Percentiles rank a stretch among this genome's conserved stretches.
phyloP scores from a whole-genome alignment of 179 eudicot genomes.

The Heliamphora pulchella region DNA sequence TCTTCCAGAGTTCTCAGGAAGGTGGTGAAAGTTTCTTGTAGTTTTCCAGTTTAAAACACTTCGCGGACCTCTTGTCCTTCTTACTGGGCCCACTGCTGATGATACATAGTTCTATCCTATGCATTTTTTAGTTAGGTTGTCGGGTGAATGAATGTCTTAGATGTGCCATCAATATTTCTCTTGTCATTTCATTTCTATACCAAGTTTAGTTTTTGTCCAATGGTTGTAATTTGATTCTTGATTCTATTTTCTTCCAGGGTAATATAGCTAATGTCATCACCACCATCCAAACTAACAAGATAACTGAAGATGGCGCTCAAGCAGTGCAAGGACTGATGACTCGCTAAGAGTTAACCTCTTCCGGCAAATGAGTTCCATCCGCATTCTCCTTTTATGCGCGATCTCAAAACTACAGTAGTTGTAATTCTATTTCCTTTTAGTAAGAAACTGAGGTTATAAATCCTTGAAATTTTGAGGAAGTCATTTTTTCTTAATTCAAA shows the following conservation, averaged over 20 bases:
- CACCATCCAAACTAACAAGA: slow-evolving; percentile 79
- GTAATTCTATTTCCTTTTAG: neutral
- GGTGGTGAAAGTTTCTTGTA: no score
- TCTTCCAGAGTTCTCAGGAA: no score
- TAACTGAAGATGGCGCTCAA: slow-evolving; percentile 57
- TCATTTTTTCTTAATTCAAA: neutral
- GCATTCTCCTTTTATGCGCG: neutral
- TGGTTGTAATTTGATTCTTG: no score
- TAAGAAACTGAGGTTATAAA: neutral
- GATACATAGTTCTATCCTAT: neutral
- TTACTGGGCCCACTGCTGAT: neutral
- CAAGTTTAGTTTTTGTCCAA: no score
- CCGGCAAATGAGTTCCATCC: neutral
- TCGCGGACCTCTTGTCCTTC: neutral
- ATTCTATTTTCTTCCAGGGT: slow-evolving; percentile 31
- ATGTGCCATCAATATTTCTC: neutral
- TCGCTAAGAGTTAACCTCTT: slow-evolving; percentile 31
- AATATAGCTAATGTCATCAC: slow-evolving; percentile 62
- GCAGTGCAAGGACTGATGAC: slow-evolving; percentile 56
- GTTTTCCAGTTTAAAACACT: no score
- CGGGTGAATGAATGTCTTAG: neutral
- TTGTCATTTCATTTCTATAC: neutral
- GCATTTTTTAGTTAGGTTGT: neutral
- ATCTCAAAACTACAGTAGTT: neutral
- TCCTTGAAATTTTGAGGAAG: slow-evolving; percentile 2